Evolutionary conservation across 805 yeast genomes (phyloP), one percentile per base, ranked within the genome.

Genomic region (Lachancea dasiensis): DNA sequence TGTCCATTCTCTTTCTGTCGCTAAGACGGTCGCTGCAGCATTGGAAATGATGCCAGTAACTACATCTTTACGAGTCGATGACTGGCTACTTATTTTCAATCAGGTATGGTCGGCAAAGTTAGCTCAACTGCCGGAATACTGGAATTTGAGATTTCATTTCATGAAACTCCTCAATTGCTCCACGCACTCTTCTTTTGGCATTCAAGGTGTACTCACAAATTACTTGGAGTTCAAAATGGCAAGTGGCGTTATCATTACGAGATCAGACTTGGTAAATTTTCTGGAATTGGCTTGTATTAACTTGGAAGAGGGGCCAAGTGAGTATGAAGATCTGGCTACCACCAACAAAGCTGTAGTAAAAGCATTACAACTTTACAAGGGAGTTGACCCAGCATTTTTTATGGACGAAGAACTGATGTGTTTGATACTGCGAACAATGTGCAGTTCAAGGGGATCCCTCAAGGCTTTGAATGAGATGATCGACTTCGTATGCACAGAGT

Each of bases 141-240:
- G 62, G 62, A 24, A 41, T 4, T 17, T 40, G 5, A 42, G 59
- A 25, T 36, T 48, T 16, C 37, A 39, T 6, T 54, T 53, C 29
- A 36, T 48, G 6, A 38, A 38, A 22, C 22, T 46, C 22, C 17
- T 57, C 22, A 49, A 49, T 32, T 25, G 39, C 5, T 43, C 44
- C n/a, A 33, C 38, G 19, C 44, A 45, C 3, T 28, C 27, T 16
- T 18, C 18, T 5, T 47, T 47, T 35, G 32, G 34, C n/a, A 26
- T 28, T 7, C 31, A 31, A 9, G 36, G 36, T 24, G 36, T 54
- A 15, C 26, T 45, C 9, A 38, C 43, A 10, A 52, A 52, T 26
- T 57, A 48, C 33, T 44, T 56, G 14, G 14, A 44, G 18, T 29
- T 43, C 9, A 56, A 57, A 34, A 40, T 39, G 28, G 34, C 48